A percentile compares a stretch with the other conserved stretches of the same genome.
phyloP scores from a whole-genome alignment of 1,284 basidiomycete genomes.

The Malassezia globosa region DNA sequence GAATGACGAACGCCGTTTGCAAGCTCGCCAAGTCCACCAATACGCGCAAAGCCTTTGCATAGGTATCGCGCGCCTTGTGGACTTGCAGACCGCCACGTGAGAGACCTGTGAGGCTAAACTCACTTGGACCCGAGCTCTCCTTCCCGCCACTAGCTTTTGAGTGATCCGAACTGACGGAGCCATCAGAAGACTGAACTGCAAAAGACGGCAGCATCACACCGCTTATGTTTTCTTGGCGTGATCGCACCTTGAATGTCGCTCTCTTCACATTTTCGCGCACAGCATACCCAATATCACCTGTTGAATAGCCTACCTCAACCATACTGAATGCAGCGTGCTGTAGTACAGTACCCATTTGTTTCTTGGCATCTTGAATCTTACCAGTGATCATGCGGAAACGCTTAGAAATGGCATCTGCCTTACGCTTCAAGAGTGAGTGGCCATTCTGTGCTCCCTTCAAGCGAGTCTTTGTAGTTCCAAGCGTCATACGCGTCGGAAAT shows the following conservation, averaged over 20 bases:
- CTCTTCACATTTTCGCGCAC: conserved; percentile 53
- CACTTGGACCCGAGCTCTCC: conserved; percentile 40
- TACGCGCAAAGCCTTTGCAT: conserved; percentile 91
- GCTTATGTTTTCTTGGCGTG: conserved; percentile 95
- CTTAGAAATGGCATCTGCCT: conserved; percentile 86
- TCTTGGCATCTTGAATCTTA: conserved; percentile 79
- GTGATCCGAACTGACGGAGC: neutral
- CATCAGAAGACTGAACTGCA: neutral
- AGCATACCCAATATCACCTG: conserved; percentile 74
- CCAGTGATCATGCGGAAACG: conserved; percentile 60
- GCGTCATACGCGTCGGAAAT: conserved; percentile 58
- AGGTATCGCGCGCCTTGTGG: conserved; percentile 80
- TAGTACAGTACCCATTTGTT: conserved; percentile 97
- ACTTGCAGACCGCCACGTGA: conserved; percentile 95
- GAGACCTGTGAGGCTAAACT: conserved; percentile 95
- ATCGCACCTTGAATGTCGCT: conserved; percentile 81
- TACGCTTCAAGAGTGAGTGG: conserved; percentile 91
- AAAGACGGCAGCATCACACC: conserved; percentile 95
- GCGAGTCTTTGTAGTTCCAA: conserved; percentile 83
- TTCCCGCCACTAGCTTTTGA: neutral
- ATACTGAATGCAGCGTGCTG: conserved; percentile 95
- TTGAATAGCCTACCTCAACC: conserved; percentile 94
- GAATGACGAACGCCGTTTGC: conserved; percentile 85
- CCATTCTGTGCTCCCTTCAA: conserved; percentile 95
- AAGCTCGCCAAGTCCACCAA: conserved; percentile 92